Evolutionary conservation across 345 rosid genomes (phyloP), one percentile per base, ranked within the genome.

Genomic region (Aethionema arabicum): DNA sequence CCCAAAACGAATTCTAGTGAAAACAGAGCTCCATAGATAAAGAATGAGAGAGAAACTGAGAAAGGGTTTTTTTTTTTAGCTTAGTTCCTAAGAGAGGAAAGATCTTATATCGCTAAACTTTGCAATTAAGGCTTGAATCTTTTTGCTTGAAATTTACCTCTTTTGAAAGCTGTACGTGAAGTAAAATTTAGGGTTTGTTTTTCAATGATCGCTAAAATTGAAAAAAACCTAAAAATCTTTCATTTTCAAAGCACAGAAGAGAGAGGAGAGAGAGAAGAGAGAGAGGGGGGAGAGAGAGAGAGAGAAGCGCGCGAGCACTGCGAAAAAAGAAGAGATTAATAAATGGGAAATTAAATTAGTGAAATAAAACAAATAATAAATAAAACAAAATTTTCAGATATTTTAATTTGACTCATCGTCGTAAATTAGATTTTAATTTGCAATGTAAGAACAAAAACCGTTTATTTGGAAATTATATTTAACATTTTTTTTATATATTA

Each of bases 71-170:
- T 13, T 46, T 59, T 56, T n/a, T n/a, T n/a, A n/a, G 76, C 86
- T 75, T 85, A 41, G 72, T 52, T 14, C 72, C 43, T 61, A 78
- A 77, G 87, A 79, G 77, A 77, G 27, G 72, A 61, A 61, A 72
- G 57, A 52, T 65, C 63, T 52, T 56, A 73, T 30, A 74, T 69
- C 55, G 66, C 63, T 81, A 71, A 69, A 76, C 84, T 76, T 21
- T 63, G 79, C 87, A 83, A 75, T 80, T 77, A 86, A 86, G 70
- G 93, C 82, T 76, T 61, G 31, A 59, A 52, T 42, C 58, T 2
- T 55, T 44, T 62, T 49, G 66, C 71, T 59, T 59, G 16, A 66
- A 15, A 40, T 43, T 67, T 74, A 55, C 54, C 62, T 46, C 59
- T 8, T 21, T 21, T 21, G 27, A 21, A 21, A 21, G 27, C 27